A percentile compares a stretch with the other conserved stretches of the same genome.
Conservation (phyloP, 176 grass and related monocot species). For the Aegilops longissima region DNA sequence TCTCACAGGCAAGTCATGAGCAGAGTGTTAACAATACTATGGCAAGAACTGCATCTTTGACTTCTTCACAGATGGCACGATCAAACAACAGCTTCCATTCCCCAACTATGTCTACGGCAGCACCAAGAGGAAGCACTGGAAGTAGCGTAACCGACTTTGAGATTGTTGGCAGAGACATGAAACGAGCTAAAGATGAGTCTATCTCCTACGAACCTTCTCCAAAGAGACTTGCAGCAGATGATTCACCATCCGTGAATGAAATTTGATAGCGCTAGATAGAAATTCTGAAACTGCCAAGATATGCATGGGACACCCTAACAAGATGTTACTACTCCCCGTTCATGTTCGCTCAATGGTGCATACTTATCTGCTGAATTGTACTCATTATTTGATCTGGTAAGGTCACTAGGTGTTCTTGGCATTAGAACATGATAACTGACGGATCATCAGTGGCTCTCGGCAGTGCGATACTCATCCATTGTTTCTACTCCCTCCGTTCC, state of each 20-base stretch:
- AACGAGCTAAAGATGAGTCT: slow-evolving; percentile 53
- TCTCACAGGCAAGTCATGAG: neutral
- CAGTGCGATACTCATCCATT: neutral
- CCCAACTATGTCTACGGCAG: slow-evolving; percentile 48
- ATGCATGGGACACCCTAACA: neutral
- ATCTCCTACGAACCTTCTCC: slow-evolving; percentile 28
- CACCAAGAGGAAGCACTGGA: slow-evolving; percentile 14
- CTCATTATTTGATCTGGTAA: neutral
- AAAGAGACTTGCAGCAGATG: slow-evolving; percentile 33
- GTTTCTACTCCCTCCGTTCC: neutral
- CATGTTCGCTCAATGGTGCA: neutral
- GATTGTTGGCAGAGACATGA: slow-evolving; percentile 81
- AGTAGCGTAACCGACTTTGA: slow-evolving; percentile 67
- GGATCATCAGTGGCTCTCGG: neutral
- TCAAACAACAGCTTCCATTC: slow-evolving; percentile 58
- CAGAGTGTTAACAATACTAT: slow-evolving; percentile 28
- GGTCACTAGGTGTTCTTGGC: neutral
- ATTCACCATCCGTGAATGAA: slow-evolving; percentile 26
- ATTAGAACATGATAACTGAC: neutral
- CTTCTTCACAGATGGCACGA: slow-evolving; percentile 49
- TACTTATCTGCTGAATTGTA: neutral
- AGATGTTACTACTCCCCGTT: neutral
- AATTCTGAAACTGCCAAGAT: neutral
- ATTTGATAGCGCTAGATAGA: slow-evolving; percentile 18
- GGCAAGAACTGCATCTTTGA: slow-evolving; percentile 41